Percentiles rank a stretch among this genome's conserved stretches.
Conservation (phyloP, 768 basidiomycete species). For the Russula lepida region DNA sequence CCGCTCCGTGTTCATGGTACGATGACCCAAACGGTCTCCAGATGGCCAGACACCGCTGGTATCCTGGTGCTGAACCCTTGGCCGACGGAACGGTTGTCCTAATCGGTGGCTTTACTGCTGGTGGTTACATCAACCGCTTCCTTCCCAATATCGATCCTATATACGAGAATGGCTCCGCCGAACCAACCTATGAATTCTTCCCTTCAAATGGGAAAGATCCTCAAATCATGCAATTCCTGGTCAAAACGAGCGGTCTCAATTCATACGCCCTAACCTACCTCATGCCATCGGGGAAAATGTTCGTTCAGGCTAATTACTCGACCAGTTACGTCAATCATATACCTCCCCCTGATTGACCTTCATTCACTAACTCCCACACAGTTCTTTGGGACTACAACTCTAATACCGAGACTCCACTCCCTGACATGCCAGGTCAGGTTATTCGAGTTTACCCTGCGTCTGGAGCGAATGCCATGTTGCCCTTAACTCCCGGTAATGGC, state of each 20-base stretch:
- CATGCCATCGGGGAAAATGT: conserved; percentile 6
- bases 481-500: not conserved
- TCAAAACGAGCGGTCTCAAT: not conserved
- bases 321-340: not conserved
- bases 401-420: not conserved
- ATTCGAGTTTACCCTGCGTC: conserved; percentile 8
- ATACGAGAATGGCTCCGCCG: not conserved
- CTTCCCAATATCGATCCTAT: not conserved
- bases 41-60: not conserved
- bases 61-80: not conserved
- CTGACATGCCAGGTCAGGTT: conserved; percentile 7
- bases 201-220: not conserved
- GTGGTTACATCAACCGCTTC: not conserved
- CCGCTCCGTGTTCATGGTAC: not conserved
- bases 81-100: not conserved
- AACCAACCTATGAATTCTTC: not conserved
- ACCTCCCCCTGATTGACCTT: not conserved
- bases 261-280: not conserved
- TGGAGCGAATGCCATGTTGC: conserved; percentile 5
- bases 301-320: conserved; percentile 5
- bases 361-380: not conserved
- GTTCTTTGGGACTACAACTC: conserved; percentile 5
- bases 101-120: not conserved
- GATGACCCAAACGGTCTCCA: not conserved
- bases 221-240: not conserved